Percentiles rank a stretch among this genome's conserved stretches.
Conservation (phyloP, 148 eudicot genomes). For the Rhododendron henanense region DNA sequence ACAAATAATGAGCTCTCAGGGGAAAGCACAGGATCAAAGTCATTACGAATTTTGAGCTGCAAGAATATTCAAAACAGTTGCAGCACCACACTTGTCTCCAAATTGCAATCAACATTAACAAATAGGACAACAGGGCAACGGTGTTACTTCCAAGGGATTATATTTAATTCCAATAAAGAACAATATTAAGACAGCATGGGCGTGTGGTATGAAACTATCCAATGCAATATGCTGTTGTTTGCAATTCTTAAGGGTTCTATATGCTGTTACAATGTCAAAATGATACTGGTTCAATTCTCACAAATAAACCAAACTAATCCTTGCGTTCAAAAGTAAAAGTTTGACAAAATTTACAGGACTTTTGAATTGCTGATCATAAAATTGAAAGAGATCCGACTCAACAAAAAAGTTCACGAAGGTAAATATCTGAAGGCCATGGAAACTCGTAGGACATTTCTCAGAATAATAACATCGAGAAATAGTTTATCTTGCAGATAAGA, state of each 20-base stretch:
- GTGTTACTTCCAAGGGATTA: neutral
- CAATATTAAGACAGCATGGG: neutral
- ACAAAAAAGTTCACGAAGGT: neutral
- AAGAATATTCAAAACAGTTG: conserved; percentile 8
- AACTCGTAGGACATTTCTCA: neutral
- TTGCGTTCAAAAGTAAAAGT: neutral
- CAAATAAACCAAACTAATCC: neutral
- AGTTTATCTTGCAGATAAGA: neutral
- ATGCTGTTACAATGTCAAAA: neutral
- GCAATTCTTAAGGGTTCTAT: neutral
- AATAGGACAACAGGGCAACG: neutral
- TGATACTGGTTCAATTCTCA: neutral
- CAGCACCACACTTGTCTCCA: neutral
- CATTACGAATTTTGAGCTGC: conserved; percentile 96
- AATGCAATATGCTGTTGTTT: neutral
- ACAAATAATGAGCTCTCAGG: conserved; percentile 98
- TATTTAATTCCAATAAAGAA: neutral
- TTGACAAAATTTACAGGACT: neutral
- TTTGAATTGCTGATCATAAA: neutral
- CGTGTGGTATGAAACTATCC: neutral
- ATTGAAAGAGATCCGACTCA: neutral
- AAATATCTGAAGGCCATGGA: neutral
- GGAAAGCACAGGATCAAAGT: conserved; percentile 97
- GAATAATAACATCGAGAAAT: neutral
- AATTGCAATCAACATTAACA: neutral